Base-by-base conservation (phyloP, 768 basidiomycete species). In the Amanita pallidorosea region DNA sequence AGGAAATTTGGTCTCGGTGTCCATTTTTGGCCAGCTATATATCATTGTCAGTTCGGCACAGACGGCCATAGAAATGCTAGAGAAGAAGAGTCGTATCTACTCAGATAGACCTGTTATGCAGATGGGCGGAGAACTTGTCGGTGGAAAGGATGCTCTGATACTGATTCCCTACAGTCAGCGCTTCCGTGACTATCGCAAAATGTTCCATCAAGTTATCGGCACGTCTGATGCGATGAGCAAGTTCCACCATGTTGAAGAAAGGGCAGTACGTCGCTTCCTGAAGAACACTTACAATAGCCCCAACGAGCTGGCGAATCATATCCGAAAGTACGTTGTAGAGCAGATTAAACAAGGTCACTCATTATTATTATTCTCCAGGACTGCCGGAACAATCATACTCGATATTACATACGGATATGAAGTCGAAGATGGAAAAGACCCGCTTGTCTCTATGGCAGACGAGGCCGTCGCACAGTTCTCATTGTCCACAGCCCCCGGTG, bases 91-190 rank as follows among this genome's bases (percentile, higher is more conserved):
- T 33, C 62, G 69, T 12, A 69, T 72, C 29, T 80, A 80, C 56
- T 81, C 80, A 11, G 77, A 80, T 58, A 67, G 80, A 33, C 77
- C 80, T 0, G 51, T 65, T n/a, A 57, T 69, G 43, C 63, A 63
- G 25, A 71, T 74, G 69, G 66, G 68, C 11, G 70, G 68, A 7
- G 69, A 71, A 35, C 63, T 77, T 12, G 73, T 67, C 3, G 68
- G 67, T 0, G 69, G 70, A 67, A 70, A 67, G 47, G 59, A 67
- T 50, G 61, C 65, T 1, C 61, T 71, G 13, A 68, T 61, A 2
- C 59, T 70, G 9, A 15, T 65, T 22, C 65, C 66, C 2, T 70
- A 71, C 49, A 69, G 68, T n/a, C 63, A 66, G 12, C 67, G 69
- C 20, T 71, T 71, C 57, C 69, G 69, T 34, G 65, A 56, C 50